phyloP scores from a whole-genome alignment of 2,329 filamentous ascomycete genomes.

The Moelleriella libera region DNA sequence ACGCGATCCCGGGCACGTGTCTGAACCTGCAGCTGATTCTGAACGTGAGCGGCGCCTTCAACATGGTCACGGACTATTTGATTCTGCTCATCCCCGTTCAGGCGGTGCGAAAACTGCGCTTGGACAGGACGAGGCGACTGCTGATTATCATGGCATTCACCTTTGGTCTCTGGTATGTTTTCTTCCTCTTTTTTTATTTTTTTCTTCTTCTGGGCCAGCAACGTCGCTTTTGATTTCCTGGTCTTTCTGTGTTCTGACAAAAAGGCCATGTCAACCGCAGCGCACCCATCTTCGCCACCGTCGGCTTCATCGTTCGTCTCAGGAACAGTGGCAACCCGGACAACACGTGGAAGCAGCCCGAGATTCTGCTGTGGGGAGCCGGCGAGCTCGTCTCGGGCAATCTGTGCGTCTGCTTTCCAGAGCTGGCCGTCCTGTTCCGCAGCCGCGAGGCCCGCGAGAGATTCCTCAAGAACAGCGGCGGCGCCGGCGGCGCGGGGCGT shows the following conservation, averaged over 20 bases:
- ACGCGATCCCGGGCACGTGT: slow-evolving; percentile 1
- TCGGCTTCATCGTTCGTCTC: slow-evolving; percentile 4
- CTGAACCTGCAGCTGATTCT: slow-evolving; percentile 2
- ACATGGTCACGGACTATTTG: slow-evolving; percentile 2
- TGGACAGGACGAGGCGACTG: background rate
- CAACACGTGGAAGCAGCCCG: slow-evolving; percentile 4
- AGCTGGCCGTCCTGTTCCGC: slow-evolving; percentile 4
- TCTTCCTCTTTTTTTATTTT: background rate
- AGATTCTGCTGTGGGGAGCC: slow-evolving; percentile 4
- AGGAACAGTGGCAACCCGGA: slow-evolving; percentile 4
- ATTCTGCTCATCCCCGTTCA: slow-evolving; percentile 4
- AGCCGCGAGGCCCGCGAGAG: background rate
- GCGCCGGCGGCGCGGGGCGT: background rate
- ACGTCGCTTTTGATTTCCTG: background rate
- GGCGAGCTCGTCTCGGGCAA: slow-evolving; percentile 4
- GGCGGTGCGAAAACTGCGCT: slow-evolving; percentile 1
- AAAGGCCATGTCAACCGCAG: background rate
- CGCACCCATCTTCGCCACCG: slow-evolving; percentile 4
- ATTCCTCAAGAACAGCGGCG: background rate
- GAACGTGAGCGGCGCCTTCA: slow-evolving; percentile 4
- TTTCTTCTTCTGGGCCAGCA: too few species aligned
- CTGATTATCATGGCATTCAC: slow-evolving; percentile 3
- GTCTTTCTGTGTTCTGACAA: background rate
- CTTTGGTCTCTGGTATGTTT: slow-evolving; percentile 3
- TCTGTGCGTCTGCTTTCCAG: slow-evolving; percentile 4